A percentile compares a stretch with the other conserved stretches of the same genome.
Conservation (phyloP, 2,329 filamentous ascomycete genomes). For the Penicillium brasilianum region DNA sequence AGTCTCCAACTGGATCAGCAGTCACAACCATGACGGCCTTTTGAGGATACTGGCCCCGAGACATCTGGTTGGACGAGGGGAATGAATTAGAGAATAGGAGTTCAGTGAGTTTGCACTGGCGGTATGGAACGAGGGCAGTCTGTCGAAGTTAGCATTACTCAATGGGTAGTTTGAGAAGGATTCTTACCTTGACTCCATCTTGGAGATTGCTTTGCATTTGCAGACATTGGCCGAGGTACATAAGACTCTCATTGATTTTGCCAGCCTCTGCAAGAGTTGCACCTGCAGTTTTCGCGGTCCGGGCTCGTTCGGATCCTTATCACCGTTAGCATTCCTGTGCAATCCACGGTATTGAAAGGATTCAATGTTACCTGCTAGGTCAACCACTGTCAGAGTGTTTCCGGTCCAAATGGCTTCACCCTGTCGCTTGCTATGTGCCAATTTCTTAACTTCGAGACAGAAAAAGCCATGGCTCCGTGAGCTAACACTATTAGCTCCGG, state of each 20-base stretch:
- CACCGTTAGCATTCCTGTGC: not conserved
- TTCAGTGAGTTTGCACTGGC: slow-evolving; percentile 85
- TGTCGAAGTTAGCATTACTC: slow-evolving; percentile 42
- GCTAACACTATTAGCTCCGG: slow-evolving; percentile 88
- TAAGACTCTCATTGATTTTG: slow-evolving; percentile 97
- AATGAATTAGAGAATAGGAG: slow-evolving; percentile 88
- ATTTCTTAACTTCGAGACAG: slow-evolving; percentile 91
- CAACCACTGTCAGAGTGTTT: slow-evolving; percentile 83
- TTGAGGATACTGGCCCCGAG: slow-evolving; percentile 70
- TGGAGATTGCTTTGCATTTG: slow-evolving; percentile 89
- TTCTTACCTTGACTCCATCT: slow-evolving; percentile 70
- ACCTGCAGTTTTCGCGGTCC: slow-evolving; percentile 91
- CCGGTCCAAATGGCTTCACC: slow-evolving; percentile 70
- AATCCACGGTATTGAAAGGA: not conserved
- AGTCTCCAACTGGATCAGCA: slow-evolving; percentile 89
- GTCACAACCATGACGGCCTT: slow-evolving; percentile 96
- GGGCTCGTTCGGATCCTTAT: slow-evolving; percentile 79
- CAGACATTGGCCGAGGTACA: slow-evolving; percentile 96
- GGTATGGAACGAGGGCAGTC: slow-evolving; percentile 76
- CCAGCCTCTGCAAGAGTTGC: slow-evolving; percentile 92
- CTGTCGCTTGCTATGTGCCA: slow-evolving; percentile 56
- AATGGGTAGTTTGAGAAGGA: not conserved
- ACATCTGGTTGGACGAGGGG: slow-evolving; percentile 62
- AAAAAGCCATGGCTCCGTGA: slow-evolving; percentile 97
- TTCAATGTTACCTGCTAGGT: slow-evolving; percentile 71